Conservation (phyloP, 2,329 filamentous ascomycete species). For the Fusarium paranaense region DNA sequence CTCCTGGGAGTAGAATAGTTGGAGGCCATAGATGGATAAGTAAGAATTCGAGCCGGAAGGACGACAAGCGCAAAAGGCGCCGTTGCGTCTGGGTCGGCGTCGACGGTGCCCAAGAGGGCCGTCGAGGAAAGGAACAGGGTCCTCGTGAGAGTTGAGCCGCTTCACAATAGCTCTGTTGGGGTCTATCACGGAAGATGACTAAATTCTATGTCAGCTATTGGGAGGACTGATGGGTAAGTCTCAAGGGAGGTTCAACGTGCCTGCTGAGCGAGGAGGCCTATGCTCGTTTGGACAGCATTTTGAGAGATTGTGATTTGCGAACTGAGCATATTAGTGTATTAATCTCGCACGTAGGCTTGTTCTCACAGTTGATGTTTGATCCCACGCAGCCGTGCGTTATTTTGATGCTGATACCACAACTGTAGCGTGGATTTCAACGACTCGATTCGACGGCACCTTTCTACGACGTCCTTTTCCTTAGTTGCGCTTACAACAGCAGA, state of each 20-base stretch:
- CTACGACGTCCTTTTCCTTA: neutral
- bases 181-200: neutral
- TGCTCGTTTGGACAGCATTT: neutral
- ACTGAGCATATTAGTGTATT: neutral
- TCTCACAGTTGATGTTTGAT: neutral
- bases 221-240: too few species aligned
- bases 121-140: accelerated
- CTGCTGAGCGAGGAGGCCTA: neutral
- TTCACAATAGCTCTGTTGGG: neutral
- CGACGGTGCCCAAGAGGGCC: neutral
- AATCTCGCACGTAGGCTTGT: accelerated
- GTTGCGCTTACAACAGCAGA: neutral
- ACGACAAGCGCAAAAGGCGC: neutral
- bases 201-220: neutral
- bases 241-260: neutral
- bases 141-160: neutral
- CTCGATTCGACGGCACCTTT: neutral
- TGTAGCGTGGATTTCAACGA: neutral
- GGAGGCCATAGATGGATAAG: constrained; percentile 21
- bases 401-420: constrained; percentile 2
- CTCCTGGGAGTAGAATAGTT: neutral
- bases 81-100: neutral
- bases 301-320: neutral
- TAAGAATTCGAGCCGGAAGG: neutral
- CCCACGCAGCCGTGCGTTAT: neutral